phyloP scores from a whole-genome alignment of 768 basidiomycete species.

The Cystobasidium onofrii region DNA sequence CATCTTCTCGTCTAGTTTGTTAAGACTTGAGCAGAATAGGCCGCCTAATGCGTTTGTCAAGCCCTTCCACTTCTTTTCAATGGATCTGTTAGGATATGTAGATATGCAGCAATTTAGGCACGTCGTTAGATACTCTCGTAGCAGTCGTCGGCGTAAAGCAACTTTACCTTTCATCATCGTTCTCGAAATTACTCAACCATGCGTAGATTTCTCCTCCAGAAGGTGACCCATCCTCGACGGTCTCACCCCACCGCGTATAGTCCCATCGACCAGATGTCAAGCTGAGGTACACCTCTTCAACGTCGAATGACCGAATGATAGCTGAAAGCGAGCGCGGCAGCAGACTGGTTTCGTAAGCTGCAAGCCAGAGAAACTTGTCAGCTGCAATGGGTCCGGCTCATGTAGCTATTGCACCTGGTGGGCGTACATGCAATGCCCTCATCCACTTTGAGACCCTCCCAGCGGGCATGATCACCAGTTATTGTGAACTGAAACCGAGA shows the following conservation, averaged over 20 bases:
- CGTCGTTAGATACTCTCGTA: too few species aligned
- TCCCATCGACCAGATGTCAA: constrained; percentile 90
- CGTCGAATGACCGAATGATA: constrained; percentile 71
- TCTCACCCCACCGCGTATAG: constrained; percentile 73
- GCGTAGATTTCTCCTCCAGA: constrained; percentile 53
- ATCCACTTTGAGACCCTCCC: constrained; percentile 50
- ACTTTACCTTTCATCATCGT: background rate
- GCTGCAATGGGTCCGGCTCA: too few species aligned
- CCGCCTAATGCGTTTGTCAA: constrained; percentile 84
- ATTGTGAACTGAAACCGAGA: constrained; percentile 75
- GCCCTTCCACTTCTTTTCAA: constrained; percentile 66
- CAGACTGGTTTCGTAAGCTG: constrained; percentile 60
- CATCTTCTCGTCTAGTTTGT: constrained; percentile 59
- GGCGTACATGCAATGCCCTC: constrained; percentile 47
- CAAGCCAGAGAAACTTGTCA: constrained; percentile 41
- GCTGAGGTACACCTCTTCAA: constrained; percentile 78
- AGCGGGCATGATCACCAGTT: constrained; percentile 34
- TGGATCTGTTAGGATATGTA: constrained; percentile 22
- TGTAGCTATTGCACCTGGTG: too few species aligned
- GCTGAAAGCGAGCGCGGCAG: constrained; percentile 82
- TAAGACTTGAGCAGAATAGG: constrained; percentile 86
- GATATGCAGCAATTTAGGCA: background rate
- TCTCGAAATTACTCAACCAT: constrained; percentile 10
- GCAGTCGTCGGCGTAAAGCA: background rate
- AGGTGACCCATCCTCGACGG: constrained; percentile 64